Conservation (phyloP, 495 filamentous ascomycete genomes). For the Durotheca rogersii region DNA sequence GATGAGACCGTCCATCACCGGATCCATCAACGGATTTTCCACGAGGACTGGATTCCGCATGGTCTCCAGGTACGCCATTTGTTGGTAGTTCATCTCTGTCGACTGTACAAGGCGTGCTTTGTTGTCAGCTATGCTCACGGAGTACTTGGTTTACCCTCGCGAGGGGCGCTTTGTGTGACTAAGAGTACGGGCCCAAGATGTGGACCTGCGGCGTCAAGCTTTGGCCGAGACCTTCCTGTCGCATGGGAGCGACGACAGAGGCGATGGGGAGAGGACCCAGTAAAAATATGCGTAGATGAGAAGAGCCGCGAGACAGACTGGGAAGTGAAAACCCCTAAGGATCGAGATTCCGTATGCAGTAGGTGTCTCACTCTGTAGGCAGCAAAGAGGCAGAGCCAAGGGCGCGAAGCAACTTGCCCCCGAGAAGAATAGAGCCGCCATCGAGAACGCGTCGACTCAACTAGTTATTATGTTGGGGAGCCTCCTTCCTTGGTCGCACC, state of each 20-base stretch:
- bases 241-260: constrained; percentile 12
- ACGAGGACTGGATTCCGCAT: constrained; percentile 13
- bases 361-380: constrained; percentile 17
- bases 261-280: background rate
- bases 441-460: constrained; percentile 22
- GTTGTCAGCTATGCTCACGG: background rate
- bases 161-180: background rate
- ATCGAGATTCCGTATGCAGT: constrained; percentile 18
- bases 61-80: constrained; percentile 10
- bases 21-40: constrained; percentile 12
- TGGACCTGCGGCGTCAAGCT: constrained; percentile 3
- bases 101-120: background rate
- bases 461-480: constrained; percentile 21
- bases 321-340: constrained; percentile 5
- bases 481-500: constrained; percentile 11
- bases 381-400: constrained; percentile 27
- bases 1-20: constrained; percentile 17
- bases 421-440: constrained; percentile 21
- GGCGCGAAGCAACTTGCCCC: constrained; percentile 29
- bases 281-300: constrained; percentile 14
- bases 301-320: constrained; percentile 10
- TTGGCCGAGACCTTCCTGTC: constrained; percentile 12
- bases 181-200: constrained; percentile 1
- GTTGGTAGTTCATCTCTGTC: constrained; percentile 23
- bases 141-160: background rate